Base-by-base conservation (phyloP, 495 filamentous ascomycete genomes). In the Talaromyces proteolyticus region DNA sequence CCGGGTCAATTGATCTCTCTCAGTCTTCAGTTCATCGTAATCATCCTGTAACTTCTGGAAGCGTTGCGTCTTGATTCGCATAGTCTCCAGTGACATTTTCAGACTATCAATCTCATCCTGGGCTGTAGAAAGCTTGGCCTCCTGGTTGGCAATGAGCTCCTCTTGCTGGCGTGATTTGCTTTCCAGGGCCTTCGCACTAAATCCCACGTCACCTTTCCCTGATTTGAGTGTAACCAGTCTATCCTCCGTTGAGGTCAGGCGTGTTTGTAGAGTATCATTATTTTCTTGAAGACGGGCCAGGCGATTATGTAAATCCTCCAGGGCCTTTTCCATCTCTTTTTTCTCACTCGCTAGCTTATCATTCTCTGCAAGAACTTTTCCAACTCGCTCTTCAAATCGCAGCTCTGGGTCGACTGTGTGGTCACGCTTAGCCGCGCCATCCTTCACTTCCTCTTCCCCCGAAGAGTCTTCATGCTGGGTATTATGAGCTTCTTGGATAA, bases 1-100 rank as follows among this genome's bases (percentile, higher is more conserved):
- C 64, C 87, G 86, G n/a, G 78, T 72, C 6, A 92, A 76, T 51
- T 89, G 81, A 48, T 85, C 84, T 34, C 84, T 81, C 44, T 90
- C 84, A 16, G 78, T 81, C 51, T 83, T 85, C 34, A 92, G 75
- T 50, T 88, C 79, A 51, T 85, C 80, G 37, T 88, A 77, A 56
- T 89, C 80, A 57, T 82, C 79, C 37, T 82, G 76, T 14, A 86
- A 68, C 45, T 77, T 78, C 44, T 82, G 78, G 25, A 79, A 65
- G 3, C 71, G 70, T 45, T 72, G 66, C 12, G 68, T 70, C 53
- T 74, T 71, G 48, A 67, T 61, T 21, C 64, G 65, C 46, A 73
- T 52, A 20, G 66, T 66, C 44, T 73, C 69, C 20, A 69, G 59
- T 2, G 61, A 66, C 65, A 71, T 71, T 8, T 60, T 63, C 17